These are phyloP conservation scores for Laetiporus sulphureus DNA, from an alignment of 1,284 basidiomycete species.

Conservation along the genomic window DNA sequence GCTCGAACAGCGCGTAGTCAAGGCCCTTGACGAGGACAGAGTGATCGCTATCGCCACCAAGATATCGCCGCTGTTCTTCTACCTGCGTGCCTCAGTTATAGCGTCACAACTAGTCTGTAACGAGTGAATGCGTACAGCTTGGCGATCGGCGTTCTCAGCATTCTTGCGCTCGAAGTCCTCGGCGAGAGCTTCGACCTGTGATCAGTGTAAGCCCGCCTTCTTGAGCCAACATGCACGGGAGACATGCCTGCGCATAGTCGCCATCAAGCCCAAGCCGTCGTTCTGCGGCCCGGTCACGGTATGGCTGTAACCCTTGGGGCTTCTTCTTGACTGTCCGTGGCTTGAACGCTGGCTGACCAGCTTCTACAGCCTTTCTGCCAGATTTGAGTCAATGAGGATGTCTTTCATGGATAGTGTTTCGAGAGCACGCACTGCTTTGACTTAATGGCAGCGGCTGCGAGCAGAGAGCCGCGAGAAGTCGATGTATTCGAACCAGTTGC, in stretches of 20 bases:
- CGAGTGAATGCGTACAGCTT: slow-evolving; percentile 39
- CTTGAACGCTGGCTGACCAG: neutral
- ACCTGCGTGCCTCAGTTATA: slow-evolving; percentile 36
- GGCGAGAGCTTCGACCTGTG: slow-evolving; percentile 70
- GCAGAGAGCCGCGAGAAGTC: neutral
- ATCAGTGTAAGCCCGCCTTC: slow-evolving; percentile 57
- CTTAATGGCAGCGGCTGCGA: neutral
- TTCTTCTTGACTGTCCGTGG: slow-evolving; percentile 3
- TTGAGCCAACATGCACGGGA: slow-evolving; percentile 24
- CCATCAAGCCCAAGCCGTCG: neutral
- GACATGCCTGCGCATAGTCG: slow-evolving; percentile 1
- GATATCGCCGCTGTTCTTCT: slow-evolving; percentile 71
- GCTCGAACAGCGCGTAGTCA: slow-evolving; percentile 80
- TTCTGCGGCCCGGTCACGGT: slow-evolving; percentile 2
- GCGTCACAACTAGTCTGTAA: neutral
- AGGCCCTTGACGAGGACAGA: slow-evolving; percentile 88
- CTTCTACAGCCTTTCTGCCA: slow-evolving; percentile 1
- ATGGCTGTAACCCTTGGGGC: neutral
- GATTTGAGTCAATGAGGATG: too few relatives aligned
- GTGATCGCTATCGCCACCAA: slow-evolving; percentile 86
- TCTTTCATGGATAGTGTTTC: too few relatives aligned
- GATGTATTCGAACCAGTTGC: neutral
- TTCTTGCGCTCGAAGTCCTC: slow-evolving; percentile 73
- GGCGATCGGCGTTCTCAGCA: slow-evolving; percentile 46
- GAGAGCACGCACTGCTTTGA: neutral